Evolutionary conservation across 2,329 filamentous ascomycete genomes (phyloP).

Genomic region (Fusarium poae): DNA sequence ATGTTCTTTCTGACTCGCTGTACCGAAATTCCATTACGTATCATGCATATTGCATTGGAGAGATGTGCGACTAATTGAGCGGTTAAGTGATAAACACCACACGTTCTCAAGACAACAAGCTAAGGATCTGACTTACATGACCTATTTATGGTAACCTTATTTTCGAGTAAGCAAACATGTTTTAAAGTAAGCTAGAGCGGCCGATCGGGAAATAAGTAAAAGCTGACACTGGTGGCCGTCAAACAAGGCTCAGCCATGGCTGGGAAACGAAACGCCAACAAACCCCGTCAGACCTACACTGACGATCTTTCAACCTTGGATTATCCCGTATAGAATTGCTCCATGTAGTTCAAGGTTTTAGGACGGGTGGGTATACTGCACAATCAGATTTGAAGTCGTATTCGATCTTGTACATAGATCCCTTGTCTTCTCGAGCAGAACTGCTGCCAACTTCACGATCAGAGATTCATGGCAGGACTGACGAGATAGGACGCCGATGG

Average conservation of each 20-base stretch:
- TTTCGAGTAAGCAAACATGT: not conserved
- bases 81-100: not conserved
- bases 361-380: not conserved
- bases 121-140: not conserved
- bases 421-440: not conserved
- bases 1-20: no score
- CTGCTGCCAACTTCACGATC: not conserved
- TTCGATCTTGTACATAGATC: not conserved
- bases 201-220: not conserved
- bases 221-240: not conserved
- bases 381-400: not conserved
- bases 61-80: not conserved
- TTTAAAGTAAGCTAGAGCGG: not conserved
- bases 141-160: not conserved
- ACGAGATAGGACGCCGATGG: not conserved
- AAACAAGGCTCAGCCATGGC: conserved; percentile 2
- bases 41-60: not conserved
- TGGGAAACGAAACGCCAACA: not conserved
- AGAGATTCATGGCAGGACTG: not conserved
- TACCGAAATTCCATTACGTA: not conserved
- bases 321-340: not conserved
- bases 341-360: not conserved
- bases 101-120: not conserved
- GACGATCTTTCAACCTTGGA: not conserved
- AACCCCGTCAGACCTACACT: not conserved